Base-by-base conservation (phyloP, 495 filamentous ascomycete genomes). In the Aeminium ludgeri region DNA sequence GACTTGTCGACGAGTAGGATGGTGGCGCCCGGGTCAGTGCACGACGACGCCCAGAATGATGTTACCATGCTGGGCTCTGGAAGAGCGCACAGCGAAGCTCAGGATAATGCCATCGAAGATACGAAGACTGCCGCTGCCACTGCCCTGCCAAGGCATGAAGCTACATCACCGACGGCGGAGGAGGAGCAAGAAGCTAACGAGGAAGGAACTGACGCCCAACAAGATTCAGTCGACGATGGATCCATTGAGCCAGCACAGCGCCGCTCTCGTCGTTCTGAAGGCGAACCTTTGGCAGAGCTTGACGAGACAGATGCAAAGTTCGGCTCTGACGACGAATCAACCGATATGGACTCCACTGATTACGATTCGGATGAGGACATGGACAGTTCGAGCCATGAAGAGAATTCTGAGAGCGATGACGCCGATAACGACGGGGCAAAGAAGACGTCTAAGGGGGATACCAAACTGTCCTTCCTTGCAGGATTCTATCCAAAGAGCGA, bases 261-360 rank as follows among this genome's bases (percentile, higher is more conserved):
- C 4, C 34, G 42, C n/a, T 8, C 38, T 18, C 43, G 36, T 19
- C 29, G 29, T 19, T 46, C 19, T 5, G 15, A 10, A 28, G 8
- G 27, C 13, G 18, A 4, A 2, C 19, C 13, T 35, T 2, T 31
- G 16, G 52, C 65, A 27, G 60, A 72, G 41, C 44, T 73, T 4
- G 82, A 83, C 18, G 76, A 86, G 42, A 71, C 80, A 34, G 77
- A 80, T 52, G 65, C 70, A 17, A 63, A 70, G 20, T 60, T 84
- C 8, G 23, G 23, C 30, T 60, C 78, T 52, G 78, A 82, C 43
- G 79, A 81, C 50, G 79, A 80, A 45, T 89, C 82, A 8, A 76
- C 81, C 6, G 82, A 87, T 44, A 93, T 94, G 86, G 78, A 86
- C 49, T 79, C 43, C 17, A 30, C 23, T 8, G 35, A 45, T 13